Evolutionary conservation across 2,329 filamentous ascomycete species (phyloP).

Genomic region (Neopestalotiopsis sp.): DNA sequence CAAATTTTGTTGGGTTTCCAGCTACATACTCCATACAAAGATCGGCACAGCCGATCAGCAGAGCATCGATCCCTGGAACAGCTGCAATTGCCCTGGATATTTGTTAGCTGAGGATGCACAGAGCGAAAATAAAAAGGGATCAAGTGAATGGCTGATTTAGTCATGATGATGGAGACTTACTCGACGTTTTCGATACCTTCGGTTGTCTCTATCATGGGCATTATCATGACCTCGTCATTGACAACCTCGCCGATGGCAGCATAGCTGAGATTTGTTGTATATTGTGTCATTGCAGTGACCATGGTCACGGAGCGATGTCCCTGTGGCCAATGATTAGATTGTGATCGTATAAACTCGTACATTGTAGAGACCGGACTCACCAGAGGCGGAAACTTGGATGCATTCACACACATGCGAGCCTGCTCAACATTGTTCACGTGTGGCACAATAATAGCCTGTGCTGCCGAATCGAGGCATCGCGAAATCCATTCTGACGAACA

Average conservation of each 20-base stretch:
- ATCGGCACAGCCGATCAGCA: conserved; percentile 22
- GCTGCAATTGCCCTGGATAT: conserved; percentile 17
- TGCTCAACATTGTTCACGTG: conserved; percentile 23
- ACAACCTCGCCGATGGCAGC: conserved; percentile 20
- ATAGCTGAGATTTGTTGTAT: conserved; percentile 18
- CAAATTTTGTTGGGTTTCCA: neutral
- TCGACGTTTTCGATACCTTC: conserved; percentile 22
- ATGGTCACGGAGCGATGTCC: conserved; percentile 21
- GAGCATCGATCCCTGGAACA: conserved; percentile 20
- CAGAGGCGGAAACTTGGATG: conserved; percentile 21
- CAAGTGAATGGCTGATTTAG: neutral
- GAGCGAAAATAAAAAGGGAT: no score
- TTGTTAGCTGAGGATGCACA: neutral
- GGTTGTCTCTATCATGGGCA: conserved; percentile 23
- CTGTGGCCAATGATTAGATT: neutral
- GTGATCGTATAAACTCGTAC: neutral
- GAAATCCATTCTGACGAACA: conserved; percentile 21
- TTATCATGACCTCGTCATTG: conserved; percentile 22
- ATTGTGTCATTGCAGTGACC: conserved; percentile 22
- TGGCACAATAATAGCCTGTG: conserved; percentile 20
- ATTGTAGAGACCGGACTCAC: neutral
- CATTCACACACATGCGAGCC: conserved; percentile 21
- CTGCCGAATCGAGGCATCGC: conserved; percentile 20
- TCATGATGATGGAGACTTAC: conserved; percentile 2
- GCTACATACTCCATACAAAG: conserved; percentile 21